Evolutionary conservation across 345 rosid species (phyloP).

Genomic region (Passiflora organensis): DNA sequence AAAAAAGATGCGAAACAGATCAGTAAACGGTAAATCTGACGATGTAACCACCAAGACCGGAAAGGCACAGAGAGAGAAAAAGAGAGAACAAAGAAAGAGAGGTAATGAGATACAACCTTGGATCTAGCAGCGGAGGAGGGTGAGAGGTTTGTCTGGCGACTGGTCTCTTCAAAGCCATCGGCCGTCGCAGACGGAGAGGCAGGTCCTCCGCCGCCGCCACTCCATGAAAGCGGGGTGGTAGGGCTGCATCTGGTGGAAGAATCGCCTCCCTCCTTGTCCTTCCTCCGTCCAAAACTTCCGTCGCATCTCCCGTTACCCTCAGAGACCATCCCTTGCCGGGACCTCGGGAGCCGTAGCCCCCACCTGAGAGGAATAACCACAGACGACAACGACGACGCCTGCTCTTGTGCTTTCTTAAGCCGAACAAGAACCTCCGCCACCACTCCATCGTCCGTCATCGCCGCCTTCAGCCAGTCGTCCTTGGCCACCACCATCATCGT

Average conservation of each 20-base stretch:
- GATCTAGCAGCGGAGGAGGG: conserved; percentile 56
- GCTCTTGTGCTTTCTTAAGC: conserved; percentile 38
- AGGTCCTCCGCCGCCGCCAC: conserved; percentile 20
- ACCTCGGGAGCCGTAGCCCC: conserved; percentile 29
- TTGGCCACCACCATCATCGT: conserved; percentile 24
- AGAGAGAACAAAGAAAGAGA: background rate
- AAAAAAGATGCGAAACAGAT: conserved; percentile 14
- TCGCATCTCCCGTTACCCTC: conserved; percentile 13
- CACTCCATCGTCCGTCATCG: conserved; percentile 57
- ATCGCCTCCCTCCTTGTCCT: background rate
- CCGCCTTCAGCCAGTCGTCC: conserved; percentile 70
- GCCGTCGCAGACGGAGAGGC: conserved; percentile 56
- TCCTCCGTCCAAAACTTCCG: conserved; percentile 9
- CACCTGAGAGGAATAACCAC: conserved; percentile 36
- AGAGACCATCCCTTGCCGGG: conserved; percentile 2
- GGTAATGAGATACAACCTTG: conserved; percentile 37
- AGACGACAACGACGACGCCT: conserved; percentile 12
- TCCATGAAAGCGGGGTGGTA: conserved; percentile 34
- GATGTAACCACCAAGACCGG: background rate
- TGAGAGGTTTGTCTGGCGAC: conserved; percentile 32
- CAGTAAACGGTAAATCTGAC: conserved; percentile 3
- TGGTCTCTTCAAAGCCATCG: conserved; percentile 59
- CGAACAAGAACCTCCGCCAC: conserved; percentile 65
- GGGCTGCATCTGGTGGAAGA: conserved; percentile 31
- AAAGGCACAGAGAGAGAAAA: background rate